phyloP scores from a whole-genome alignment of 2,329 filamentous ascomycete species.

The Samsoniella hepiali region DNA sequence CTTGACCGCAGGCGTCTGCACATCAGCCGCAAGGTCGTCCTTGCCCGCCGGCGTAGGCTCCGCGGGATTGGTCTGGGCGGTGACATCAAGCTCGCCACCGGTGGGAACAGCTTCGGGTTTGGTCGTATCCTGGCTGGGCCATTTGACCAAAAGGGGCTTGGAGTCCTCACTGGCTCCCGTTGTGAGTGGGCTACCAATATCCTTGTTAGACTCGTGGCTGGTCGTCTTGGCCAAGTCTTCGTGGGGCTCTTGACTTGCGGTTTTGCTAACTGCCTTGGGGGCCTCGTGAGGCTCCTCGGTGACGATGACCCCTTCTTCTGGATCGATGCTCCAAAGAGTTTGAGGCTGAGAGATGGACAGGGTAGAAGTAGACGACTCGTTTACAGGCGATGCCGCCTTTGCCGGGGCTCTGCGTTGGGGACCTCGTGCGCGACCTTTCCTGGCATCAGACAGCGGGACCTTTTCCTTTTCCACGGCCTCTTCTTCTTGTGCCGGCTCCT shows the following conservation, averaged over 20 bases:
- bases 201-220: slow-evolving; percentile 2
- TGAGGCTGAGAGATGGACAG: slow-evolving; percentile 47
- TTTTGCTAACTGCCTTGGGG: background rate
- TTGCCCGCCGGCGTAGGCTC: slow-evolving; percentile 1
- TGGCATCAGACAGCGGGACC: slow-evolving; percentile 78
- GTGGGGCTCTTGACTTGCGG: background rate
- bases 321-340: slow-evolving; percentile 51
- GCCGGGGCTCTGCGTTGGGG: slow-evolving; percentile 72
- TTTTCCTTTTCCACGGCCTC: slow-evolving; percentile 61
- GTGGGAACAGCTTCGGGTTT: background rate
- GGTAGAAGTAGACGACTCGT: slow-evolving; percentile 30
- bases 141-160: background rate
- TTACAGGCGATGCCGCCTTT: slow-evolving; percentile 35
- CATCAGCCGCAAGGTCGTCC: background rate
- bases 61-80: slow-evolving; percentile 4
- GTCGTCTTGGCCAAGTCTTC: background rate
- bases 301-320: slow-evolving; percentile 39
- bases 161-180: background rate
- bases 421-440: slow-evolving; percentile 85
- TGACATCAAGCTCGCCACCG: background rate
- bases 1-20: background rate
- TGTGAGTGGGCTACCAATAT: background rate
- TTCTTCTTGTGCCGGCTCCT: slow-evolving; percentile 58
- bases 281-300: background rate
- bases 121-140: background rate